Conservation (phyloP, 768 basidiomycete genomes). For the Pluteus cervinus region DNA sequence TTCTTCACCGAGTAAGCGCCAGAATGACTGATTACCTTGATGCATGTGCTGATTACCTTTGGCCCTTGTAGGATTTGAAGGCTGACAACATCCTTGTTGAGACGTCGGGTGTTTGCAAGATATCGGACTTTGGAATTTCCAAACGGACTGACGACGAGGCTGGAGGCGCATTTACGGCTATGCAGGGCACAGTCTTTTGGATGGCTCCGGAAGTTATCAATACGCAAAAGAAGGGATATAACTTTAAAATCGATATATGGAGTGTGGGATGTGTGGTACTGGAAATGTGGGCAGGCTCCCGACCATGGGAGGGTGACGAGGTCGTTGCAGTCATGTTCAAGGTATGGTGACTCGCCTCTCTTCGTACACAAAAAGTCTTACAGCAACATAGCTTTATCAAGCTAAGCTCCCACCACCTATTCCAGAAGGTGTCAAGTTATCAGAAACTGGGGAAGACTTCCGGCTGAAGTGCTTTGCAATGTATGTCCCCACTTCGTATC, state of each 20-base stretch:
- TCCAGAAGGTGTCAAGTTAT: slow-evolving; percentile 74
- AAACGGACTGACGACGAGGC: slow-evolving; percentile 87
- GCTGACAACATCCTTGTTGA: slow-evolving; percentile 98
- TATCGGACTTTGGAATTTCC: slow-evolving; percentile 98
- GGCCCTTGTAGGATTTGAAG: slow-evolving; percentile 80
- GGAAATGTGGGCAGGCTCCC: slow-evolving; percentile 97
- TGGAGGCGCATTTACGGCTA: slow-evolving; percentile 80
- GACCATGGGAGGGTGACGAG: slow-evolving; percentile 92
- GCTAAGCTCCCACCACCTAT: slow-evolving; percentile 84
- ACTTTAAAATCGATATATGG: slow-evolving; percentile 98
- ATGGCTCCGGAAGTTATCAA: slow-evolving; percentile 97
- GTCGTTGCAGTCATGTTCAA: slow-evolving; percentile 92
- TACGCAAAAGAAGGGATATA: slow-evolving; percentile 85
- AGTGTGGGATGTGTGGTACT: slow-evolving; percentile 97
- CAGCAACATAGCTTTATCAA: slow-evolving; percentile 62
- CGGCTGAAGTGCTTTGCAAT: slow-evolving; percentile 85
- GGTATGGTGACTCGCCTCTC: slow-evolving; percentile 36
- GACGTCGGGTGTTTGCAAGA: slow-evolving; percentile 88
- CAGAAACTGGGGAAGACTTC: slow-evolving; percentile 78
- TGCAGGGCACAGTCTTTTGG: slow-evolving; percentile 99
- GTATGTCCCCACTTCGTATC: slow-evolving; percentile 35
- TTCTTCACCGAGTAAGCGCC: slow-evolving; percentile 77
- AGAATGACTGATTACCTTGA: background rate
- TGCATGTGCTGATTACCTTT: slow-evolving; percentile 4
- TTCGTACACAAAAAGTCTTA: background rate